phyloP scores from a whole-genome alignment of 2,329 filamentous ascomycete species.

The Pseudocercospora musae region DNA sequence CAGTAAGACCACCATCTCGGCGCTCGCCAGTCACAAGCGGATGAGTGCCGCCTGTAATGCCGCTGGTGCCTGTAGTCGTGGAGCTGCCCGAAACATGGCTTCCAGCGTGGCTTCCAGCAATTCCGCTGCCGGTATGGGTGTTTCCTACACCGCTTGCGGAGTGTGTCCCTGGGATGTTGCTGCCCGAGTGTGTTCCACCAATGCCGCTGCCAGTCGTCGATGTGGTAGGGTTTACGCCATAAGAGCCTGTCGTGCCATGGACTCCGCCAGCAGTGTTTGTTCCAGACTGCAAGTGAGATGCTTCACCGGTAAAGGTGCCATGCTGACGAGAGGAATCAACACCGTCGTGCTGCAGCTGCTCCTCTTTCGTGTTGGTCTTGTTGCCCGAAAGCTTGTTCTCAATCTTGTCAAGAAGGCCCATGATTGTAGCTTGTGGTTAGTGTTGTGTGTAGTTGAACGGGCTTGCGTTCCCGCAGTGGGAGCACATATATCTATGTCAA shows the following conservation, averaged over 20 bases:
- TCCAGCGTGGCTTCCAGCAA: background rate
- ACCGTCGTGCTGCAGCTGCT: conserved; percentile 4
- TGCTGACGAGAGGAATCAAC: conserved; percentile 4
- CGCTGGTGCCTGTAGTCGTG: background rate
- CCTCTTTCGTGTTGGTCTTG: conserved; percentile 9
- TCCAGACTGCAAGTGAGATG: conserved; percentile 5
- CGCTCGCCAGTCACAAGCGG: conserved; percentile 4
- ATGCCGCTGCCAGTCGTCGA: background rate
- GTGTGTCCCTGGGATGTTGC: background rate
- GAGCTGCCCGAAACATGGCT: background rate
- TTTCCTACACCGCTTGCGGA: background rate
- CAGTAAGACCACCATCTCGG: background rate
- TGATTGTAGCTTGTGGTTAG: conserved; percentile 5
- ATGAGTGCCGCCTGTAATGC: conserved; percentile 16
- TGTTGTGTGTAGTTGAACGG: background rate
- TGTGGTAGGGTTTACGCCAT: background rate
- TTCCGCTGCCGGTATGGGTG: conserved; percentile 1
- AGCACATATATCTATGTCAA: background rate
- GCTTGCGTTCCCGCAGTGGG: background rate
- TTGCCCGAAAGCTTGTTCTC: conserved; percentile 23
- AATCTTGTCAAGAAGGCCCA: conserved; percentile 21
- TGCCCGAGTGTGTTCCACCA: background rate
- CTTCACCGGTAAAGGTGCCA: conserved; percentile 9
- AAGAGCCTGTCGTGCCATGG: background rate
- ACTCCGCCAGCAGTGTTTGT: background rate